phyloP scores from a whole-genome alignment of 305 asterid species.

The Plantago coronopus region DNA sequence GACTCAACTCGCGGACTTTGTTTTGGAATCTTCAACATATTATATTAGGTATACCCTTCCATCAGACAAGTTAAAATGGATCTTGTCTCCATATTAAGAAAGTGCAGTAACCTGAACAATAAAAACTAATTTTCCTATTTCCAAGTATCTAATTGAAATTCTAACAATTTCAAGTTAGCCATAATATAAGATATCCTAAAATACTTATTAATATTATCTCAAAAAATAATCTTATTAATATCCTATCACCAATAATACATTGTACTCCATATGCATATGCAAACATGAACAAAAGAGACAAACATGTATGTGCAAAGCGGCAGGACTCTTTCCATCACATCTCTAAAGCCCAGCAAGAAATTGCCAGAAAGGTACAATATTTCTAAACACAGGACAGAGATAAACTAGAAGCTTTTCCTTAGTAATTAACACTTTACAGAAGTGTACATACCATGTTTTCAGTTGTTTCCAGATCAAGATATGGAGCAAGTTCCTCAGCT shows the following conservation, averaged over 20 bases:
- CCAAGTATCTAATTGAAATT: too few species aligned
- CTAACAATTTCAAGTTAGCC: too few species aligned
- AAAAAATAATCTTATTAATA: too few species aligned
- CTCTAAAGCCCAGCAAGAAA: background rate
- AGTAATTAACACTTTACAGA: constrained; percentile 19
- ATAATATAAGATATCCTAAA: too few species aligned
- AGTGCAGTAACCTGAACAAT: too few species aligned
- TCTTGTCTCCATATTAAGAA: too few species aligned
- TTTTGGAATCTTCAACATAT: background rate
- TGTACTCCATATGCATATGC: background rate
- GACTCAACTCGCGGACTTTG: background rate
- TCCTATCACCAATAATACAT: too few species aligned
- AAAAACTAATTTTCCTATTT: too few species aligned
- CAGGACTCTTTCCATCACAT: too few species aligned
- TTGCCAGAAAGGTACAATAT: constrained; percentile 8
- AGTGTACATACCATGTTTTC: constrained; percentile 47
- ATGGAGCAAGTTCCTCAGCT: constrained; percentile 98
- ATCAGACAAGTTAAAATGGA: background rate
- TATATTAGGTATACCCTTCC: background rate
- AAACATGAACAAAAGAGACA: background rate
- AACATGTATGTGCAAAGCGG: background rate
- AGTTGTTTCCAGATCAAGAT: constrained; percentile 71
- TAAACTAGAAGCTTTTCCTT: constrained; percentile 8
- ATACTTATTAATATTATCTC: too few species aligned
- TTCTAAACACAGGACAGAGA: constrained; percentile 15